phyloP scores from a whole-genome alignment of 2,329 filamentous ascomycete species.

The Neopestalotiopsis sp. region DNA sequence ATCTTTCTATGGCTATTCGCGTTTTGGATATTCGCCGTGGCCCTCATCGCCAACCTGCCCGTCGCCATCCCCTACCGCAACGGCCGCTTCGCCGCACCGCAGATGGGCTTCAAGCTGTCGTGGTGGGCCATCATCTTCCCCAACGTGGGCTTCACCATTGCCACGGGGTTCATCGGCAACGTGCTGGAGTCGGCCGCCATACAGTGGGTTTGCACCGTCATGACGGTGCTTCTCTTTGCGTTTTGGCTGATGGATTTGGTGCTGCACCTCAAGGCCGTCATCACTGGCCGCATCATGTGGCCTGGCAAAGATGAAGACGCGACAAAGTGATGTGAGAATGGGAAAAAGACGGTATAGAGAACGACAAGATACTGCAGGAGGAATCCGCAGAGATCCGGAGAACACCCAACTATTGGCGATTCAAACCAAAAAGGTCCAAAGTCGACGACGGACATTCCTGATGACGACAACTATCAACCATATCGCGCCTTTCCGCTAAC shows the following conservation, averaged over 20 bases:
- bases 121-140: constrained; percentile 24
- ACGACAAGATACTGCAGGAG: too few relatives aligned
- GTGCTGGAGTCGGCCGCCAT: constrained; percentile 16
- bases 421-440: too few relatives aligned
- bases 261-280: constrained; percentile 34
- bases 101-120: constrained; percentile 24
- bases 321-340: neutral
- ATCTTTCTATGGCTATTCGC: constrained; percentile 24
- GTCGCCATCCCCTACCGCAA: neutral
- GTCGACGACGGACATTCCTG: too few relatives aligned
- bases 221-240: constrained; percentile 23
- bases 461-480: too few relatives aligned
- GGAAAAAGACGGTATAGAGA: neutral
- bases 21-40: constrained; percentile 24
- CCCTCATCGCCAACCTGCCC: constrained; percentile 18
- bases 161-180: constrained; percentile 20
- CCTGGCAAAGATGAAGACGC: constrained; percentile 39
- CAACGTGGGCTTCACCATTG: constrained; percentile 23
- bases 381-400: too few relatives aligned
- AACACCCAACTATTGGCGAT: too few relatives aligned
- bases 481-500: too few relatives aligned
- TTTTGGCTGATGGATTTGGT: constrained; percentile 33
- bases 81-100: neutral
- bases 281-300: constrained; percentile 35
- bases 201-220: constrained; percentile 23